Evolutionary conservation across 306 rosid genomes (phyloP).

Genomic region (Acmispon strigosus): DNA sequence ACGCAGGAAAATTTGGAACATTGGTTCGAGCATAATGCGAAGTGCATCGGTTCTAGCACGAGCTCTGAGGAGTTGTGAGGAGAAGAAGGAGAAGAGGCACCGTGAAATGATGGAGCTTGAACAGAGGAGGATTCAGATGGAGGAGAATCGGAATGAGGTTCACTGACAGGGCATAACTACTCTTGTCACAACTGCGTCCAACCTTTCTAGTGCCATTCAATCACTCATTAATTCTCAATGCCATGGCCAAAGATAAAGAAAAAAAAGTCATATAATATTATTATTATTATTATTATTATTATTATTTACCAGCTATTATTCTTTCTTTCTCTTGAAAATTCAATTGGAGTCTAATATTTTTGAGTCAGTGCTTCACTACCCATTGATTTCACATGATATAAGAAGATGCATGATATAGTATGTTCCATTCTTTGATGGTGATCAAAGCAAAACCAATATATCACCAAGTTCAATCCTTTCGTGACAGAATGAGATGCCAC

Average conservation of each 20-base stretch:
- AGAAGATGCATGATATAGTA: conserved; percentile 11
- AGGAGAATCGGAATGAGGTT: conserved; percentile 39
- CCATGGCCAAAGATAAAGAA: conserved; percentile 33
- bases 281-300: too few species aligned
- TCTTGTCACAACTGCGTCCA: conserved; percentile 43
- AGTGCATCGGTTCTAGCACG: conserved; percentile 43
- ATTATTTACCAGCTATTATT: conserved; percentile 19
- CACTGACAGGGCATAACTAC: conserved; percentile 47
- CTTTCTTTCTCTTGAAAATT: background rate
- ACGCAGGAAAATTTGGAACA: conserved; percentile 37
- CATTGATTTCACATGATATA: conserved; percentile 14
- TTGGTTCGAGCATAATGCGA: conserved; percentile 50
- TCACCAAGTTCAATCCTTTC: too few species aligned
- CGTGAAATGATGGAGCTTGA: conserved; percentile 42
- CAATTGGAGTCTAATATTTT: conserved; percentile 23
- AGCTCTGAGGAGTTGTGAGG: conserved; percentile 37
- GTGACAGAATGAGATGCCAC: too few species aligned
- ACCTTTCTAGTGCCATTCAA: conserved; percentile 56
- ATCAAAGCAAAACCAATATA: too few species aligned
- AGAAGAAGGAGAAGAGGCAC: conserved; percentile 54
- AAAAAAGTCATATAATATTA: background rate
- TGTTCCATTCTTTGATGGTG: conserved; percentile 33
- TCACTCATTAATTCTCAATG: conserved; percentile 39
- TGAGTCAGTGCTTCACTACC: conserved; percentile 17
- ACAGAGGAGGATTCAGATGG: conserved; percentile 37